These are phyloP conservation scores for Fomitopsis serialis DNA, from an alignment of 768 basidiomycete species.

Conservation along the genomic window DNA sequence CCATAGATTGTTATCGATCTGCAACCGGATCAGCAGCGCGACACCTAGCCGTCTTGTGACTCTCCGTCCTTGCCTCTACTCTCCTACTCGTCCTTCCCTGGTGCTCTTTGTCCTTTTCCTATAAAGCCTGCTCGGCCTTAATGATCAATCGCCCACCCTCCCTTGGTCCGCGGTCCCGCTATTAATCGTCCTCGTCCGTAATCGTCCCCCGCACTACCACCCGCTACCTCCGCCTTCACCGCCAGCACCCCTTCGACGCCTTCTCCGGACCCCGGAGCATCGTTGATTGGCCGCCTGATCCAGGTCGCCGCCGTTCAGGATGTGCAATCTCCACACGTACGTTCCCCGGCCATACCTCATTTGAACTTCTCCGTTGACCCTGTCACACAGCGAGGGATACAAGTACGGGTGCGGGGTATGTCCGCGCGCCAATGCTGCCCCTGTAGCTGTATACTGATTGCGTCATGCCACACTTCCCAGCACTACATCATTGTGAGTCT, in stretches of 20 bases:
- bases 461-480: constrained; percentile 23
- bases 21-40: constrained; percentile 16
- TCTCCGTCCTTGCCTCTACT: background rate
- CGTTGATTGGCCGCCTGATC: background rate
- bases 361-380: constrained; percentile 19
- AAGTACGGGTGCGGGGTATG: constrained; percentile 64
- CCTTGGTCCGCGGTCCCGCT: constrained; percentile 10
- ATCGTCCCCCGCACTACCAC: background rate
- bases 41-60: constrained; percentile 17
- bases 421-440: constrained; percentile 3
- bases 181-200: constrained; percentile 2
- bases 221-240: constrained; percentile 1
- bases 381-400: constrained; percentile 57
- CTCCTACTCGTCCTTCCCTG: constrained; percentile 8
- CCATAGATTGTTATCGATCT: constrained; percentile 24
- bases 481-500: constrained; percentile 66
- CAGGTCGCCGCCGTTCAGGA: constrained; percentile 8
- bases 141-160: constrained; percentile 11
- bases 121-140: constrained; percentile 24
- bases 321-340: constrained; percentile 37
- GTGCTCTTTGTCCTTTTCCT: constrained; percentile 14
- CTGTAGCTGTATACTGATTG: constrained; percentile 18
- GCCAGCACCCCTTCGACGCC: constrained; percentile 6
- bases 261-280: constrained; percentile 8
- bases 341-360: constrained; percentile 9